Conservation (phyloP, 306 rosid species). For the Arachis hypogaea region DNA sequence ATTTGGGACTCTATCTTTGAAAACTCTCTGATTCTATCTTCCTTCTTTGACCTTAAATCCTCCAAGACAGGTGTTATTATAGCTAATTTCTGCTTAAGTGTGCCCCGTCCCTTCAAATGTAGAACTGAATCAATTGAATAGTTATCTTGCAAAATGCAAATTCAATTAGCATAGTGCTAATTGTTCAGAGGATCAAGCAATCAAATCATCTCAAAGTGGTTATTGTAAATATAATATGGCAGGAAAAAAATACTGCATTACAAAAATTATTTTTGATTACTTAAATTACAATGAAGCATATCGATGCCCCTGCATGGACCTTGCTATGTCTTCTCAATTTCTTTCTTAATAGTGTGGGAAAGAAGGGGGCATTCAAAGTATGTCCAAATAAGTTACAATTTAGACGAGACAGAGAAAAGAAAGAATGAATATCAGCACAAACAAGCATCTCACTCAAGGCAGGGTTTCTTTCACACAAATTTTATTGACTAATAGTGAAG, state of each 20-base stretch:
- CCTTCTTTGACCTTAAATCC: conserved; percentile 75
- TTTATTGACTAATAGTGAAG: background rate
- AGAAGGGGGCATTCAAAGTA: background rate
- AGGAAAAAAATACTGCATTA: conserved; percentile 3
- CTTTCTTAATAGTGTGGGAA: conserved; percentile 12
- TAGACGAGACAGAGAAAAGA: background rate
- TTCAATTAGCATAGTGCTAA: conserved; percentile 26
- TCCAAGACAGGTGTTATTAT: conserved; percentile 64
- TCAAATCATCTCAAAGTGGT: conserved; percentile 16
- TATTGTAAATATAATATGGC: background rate
- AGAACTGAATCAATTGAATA: conserved; percentile 39
- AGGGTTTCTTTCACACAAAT: conserved; percentile 14
- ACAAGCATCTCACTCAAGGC: conserved; percentile 13
- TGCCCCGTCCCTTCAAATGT: conserved; percentile 67
- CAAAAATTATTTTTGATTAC: background rate
- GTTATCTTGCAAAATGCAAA: conserved; percentile 1
- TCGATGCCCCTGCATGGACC: background rate
- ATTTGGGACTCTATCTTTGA: conserved; percentile 66
- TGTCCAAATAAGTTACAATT: conserved; percentile 19
- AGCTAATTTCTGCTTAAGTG: conserved; percentile 74
- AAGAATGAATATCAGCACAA: background rate
- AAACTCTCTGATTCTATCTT: conserved; percentile 62
- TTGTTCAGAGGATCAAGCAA: conserved; percentile 5
- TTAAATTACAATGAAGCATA: conserved; percentile 8
- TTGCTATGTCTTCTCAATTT: background rate